Evolutionary conservation across 192 early-diverging fungal species (phyloP).

Genomic region (Paraglomus brasilianum): DNA sequence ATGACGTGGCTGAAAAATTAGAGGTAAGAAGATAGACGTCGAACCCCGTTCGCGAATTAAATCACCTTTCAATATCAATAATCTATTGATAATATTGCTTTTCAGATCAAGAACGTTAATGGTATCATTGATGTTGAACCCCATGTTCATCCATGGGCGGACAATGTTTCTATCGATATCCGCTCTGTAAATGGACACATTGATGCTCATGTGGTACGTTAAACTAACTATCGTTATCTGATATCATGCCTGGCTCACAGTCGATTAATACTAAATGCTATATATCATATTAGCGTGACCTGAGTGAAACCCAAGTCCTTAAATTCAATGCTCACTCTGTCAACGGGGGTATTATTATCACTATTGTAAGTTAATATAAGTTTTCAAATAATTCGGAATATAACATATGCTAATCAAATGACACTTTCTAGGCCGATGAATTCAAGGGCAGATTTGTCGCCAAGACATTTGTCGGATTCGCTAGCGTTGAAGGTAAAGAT

Average conservation of each 20-base stretch:
- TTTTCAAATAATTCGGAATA: neutral
- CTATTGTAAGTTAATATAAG: neutral
- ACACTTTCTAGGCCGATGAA: constrained; percentile 12
- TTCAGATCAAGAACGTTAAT: constrained; percentile 22
- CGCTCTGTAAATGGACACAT: constrained; percentile 25
- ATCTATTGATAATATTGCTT: neutral
- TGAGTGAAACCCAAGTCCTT: constrained; percentile 15
- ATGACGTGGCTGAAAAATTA: constrained; percentile 4
- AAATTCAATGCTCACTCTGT: constrained; percentile 8
- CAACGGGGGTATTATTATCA: constrained; percentile 23
- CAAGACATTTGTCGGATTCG: constrained; percentile 7
- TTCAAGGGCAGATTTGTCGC: constrained; percentile 14
- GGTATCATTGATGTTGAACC: neutral
- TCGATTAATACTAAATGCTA: neutral
- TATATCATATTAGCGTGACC: neutral
- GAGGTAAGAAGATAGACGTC: constrained; percentile 6
- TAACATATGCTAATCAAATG: neutral
- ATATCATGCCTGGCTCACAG: neutral
- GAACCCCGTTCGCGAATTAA: neutral
- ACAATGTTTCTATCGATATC: neutral
- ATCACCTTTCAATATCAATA: neutral
- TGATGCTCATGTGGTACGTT: constrained; percentile 25
- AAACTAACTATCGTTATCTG: neutral
- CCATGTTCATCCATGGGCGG: neutral
- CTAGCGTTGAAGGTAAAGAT: constrained; percentile 11